Evolutionary conservation across 805 yeast species (phyloP).

Genomic region (Ogataea paradorogensis): DNA sequence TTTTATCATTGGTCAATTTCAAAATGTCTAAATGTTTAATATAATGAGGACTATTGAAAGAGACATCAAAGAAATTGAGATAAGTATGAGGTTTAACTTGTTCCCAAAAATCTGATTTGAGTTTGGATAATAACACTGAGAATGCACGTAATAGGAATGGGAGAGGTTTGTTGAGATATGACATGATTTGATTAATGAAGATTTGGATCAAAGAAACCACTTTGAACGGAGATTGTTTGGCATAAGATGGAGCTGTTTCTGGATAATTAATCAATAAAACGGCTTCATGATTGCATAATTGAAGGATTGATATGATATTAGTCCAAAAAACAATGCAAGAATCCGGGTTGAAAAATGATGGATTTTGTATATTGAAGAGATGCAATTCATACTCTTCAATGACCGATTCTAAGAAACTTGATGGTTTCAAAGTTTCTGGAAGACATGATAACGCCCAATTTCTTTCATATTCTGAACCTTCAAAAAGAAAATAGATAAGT

Average conservation of each 20-base stretch:
- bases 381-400: constrained; percentile 56
- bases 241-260: constrained; percentile 22
- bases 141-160: constrained; percentile 57
- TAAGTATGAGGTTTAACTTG: constrained; percentile 49
- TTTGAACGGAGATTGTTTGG: constrained; percentile 26
- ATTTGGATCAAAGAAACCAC: constrained; percentile 38
- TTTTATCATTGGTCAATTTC: constrained; percentile 5
- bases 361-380: constrained; percentile 51
- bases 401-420: constrained; percentile 36
- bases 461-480: constrained; percentile 46
- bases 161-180: constrained; percentile 46
- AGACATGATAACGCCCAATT: constrained; percentile 44
- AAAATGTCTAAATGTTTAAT: constrained; percentile 33
- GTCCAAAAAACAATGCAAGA: constrained; percentile 49
- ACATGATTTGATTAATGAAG: constrained; percentile 50
- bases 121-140: constrained; percentile 39
- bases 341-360: constrained; percentile 42
- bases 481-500: constrained; percentile 49
- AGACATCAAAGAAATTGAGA: constrained; percentile 56
- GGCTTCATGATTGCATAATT: constrained; percentile 34
- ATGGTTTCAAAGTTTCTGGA: constrained; percentile 15
- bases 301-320: constrained; percentile 36
- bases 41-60: constrained; percentile 54
- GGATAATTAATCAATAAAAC: constrained; percentile 34
- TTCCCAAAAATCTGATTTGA: constrained; percentile 53